Evolutionary conservation across 441 rosid species (phyloP).

Genomic region (Dalechampia spathulata): DNA sequence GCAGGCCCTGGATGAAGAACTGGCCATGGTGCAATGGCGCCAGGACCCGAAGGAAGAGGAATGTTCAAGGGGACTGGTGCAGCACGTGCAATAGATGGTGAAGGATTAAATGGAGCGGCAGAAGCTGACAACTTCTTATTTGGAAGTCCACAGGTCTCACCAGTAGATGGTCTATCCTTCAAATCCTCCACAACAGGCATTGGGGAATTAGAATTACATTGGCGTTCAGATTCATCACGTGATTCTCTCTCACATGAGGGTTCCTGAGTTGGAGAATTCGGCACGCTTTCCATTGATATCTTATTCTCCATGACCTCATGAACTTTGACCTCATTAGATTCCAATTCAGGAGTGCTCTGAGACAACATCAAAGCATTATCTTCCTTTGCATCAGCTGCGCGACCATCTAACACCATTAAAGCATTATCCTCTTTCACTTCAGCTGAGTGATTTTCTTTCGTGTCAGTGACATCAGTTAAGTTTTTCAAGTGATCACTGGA

Average conservation of each 20-base stretch:
- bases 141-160: constrained; percentile 43
- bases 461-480: constrained; percentile 29
- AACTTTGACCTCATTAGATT: constrained; percentile 31
- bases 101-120: constrained; percentile 91
- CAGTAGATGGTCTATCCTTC: constrained; percentile 53
- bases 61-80: constrained; percentile 58
- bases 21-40: constrained; percentile 68
- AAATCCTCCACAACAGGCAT: constrained; percentile 37
- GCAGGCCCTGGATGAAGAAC: constrained; percentile 73
- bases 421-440: constrained; percentile 30
- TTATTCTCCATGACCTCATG: constrained; percentile 33
- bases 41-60: constrained; percentile 47
- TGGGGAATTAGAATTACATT: constrained; percentile 20
- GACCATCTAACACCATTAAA: constrained; percentile 26
- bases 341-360: constrained; percentile 22
- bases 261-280: constrained; percentile 33
- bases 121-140: constrained; percentile 90
- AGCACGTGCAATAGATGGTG: constrained; percentile 56
- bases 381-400: no score
- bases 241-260: constrained; percentile 27
- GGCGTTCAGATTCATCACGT: constrained; percentile 29
- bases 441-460: constrained; percentile 35
- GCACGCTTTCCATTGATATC: no score
- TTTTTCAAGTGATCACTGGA: constrained; percentile 20
- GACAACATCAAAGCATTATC: no score